phyloP scores from a whole-genome alignment of 768 basidiomycete species.

The Mycena vulgaris region DNA sequence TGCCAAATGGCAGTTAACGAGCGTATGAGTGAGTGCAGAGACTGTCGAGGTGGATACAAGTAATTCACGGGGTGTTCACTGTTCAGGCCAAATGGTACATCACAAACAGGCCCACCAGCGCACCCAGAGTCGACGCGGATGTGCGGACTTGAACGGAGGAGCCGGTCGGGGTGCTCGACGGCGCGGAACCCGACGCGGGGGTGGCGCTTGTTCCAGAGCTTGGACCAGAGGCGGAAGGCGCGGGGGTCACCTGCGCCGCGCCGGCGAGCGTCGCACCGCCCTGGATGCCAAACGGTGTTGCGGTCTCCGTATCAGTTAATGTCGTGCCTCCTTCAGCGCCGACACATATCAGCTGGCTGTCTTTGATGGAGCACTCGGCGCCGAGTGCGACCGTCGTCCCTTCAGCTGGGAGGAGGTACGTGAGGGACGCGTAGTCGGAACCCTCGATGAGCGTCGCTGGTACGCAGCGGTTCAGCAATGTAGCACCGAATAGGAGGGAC shows the following conservation, averaged over 20 bases:
- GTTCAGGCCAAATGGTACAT: constrained; percentile 9
- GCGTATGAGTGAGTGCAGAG: constrained; percentile 30
- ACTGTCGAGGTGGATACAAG: neutral
- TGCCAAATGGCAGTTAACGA: constrained; percentile 34
- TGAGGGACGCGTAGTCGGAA: constrained; percentile 54
- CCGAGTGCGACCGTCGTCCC: constrained; percentile 31
- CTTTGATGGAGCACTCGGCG: constrained; percentile 46
- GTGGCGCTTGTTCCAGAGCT: neutral
- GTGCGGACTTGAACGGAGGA: neutral
- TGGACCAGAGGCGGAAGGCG: too few species aligned
- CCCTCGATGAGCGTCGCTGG: constrained; percentile 63
- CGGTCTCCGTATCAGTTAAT: constrained; percentile 41
- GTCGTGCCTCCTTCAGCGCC: constrained; percentile 26
- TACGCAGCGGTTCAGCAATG: too few species aligned
- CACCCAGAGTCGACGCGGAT: constrained; percentile 6
- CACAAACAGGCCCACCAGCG: constrained; percentile 7
- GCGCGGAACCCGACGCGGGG: neutral
- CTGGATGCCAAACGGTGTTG: constrained; percentile 37
- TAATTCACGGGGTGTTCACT: neutral
- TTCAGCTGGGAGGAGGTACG: constrained; percentile 45
- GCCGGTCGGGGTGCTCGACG: constrained; percentile 1
- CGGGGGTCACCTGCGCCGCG: neutral
- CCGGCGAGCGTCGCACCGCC: neutral
- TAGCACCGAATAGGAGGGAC: too few species aligned
- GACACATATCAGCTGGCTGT: constrained; percentile 44